Evolutionary conservation across 768 basidiomycete species (phyloP).

Genomic region (Amanita rubescens): DNA sequence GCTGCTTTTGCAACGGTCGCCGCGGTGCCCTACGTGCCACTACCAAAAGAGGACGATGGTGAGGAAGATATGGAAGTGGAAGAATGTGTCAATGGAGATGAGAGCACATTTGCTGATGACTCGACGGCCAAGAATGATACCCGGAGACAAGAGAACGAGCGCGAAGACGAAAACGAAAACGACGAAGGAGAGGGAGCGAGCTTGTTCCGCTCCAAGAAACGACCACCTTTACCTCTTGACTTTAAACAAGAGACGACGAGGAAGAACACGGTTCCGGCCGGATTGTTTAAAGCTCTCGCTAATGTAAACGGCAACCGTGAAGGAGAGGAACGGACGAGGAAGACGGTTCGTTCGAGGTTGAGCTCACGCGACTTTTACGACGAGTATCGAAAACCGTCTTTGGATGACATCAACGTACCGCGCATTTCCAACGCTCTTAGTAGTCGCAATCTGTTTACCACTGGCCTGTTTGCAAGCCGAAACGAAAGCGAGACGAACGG

Average conservation of each 20-base stretch:
- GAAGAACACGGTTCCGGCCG: slow-evolving; percentile 77
- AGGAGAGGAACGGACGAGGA: slow-evolving; percentile 60
- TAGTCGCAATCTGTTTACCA: slow-evolving; percentile 47
- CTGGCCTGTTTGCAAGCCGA: slow-evolving; percentile 18
- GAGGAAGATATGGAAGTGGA: slow-evolving; percentile 10
- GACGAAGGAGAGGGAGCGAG: slow-evolving; percentile 12
- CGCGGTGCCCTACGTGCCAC: slow-evolving; percentile 23
- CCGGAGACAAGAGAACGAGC: slow-evolving; percentile 6
- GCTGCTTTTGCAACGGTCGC: slow-evolving; percentile 49
- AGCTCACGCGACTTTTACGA: slow-evolving; percentile 71
- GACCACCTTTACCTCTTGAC: slow-evolving; percentile 71
- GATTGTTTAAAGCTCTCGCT: slow-evolving; percentile 75
- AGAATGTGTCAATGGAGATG: not conserved
- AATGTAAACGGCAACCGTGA: slow-evolving; percentile 20
- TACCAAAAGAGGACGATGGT: slow-evolving; percentile 16
- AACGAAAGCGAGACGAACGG: not conserved
- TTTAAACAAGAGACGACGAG: slow-evolving; percentile 45
- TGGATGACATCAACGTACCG: slow-evolving; percentile 69
- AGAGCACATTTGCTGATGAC: slow-evolving; percentile 5
- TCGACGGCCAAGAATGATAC: slow-evolving; percentile 10
- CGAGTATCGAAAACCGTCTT: slow-evolving; percentile 46
- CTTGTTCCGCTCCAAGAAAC: slow-evolving; percentile 35
- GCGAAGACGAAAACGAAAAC: slow-evolving; percentile 10
- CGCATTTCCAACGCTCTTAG: slow-evolving; percentile 58
- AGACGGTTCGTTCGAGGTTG: slow-evolving; percentile 68